Base-by-base conservation (phyloP, 768 basidiomycete genomes). In the Phylloporus scabripes region DNA sequence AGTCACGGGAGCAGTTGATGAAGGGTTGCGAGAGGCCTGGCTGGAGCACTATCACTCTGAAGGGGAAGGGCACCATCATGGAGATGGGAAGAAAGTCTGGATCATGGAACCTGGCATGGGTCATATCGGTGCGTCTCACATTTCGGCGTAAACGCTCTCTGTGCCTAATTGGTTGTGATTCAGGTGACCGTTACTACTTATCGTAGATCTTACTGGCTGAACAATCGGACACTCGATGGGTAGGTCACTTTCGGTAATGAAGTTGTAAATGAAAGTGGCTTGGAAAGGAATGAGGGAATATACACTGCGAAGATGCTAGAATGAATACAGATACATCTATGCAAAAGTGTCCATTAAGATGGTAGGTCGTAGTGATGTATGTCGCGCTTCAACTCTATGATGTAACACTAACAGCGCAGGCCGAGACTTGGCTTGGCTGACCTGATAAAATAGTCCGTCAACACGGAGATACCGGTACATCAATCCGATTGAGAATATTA, bases 51-150 rank as follows among this genome's bases (percentile, higher is more conserved):
- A 76, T 40, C 69, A 76, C 45, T 76, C 74, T 2, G 77, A 79
- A 52, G 74, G 71, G 20, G 64, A 59, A 50, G 65, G 59, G 17
- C 60, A 53, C 55, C 66, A 72, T 4, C 65, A 74, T 49, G 76
- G 75, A 21, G 70, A 74, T 48, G 78, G 82, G 10, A 72, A 77
- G 40, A 83, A 85, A 63, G 80, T 85, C 12, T 92, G 90, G 85
- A 74, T 86, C 12, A 82, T 92, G 72, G 80, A 88, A 54, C 91
- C 91, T 26, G 91, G 91, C 11, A 83, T 93, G 80, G 91, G 91
- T 0, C 87, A 90, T 47, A 91, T 92, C 45, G 90, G 90, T 86
- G 52, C 38, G 77, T 45, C 37, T 21, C 21, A 17, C 18, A 31
- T 34, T 38, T 33, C 17, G 31, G 17, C 5, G 11, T 34, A 26